These are phyloP conservation scores for Tulasnella sp. DNA, from an alignment of 768 basidiomycete species.

Conservation along the genomic window DNA sequence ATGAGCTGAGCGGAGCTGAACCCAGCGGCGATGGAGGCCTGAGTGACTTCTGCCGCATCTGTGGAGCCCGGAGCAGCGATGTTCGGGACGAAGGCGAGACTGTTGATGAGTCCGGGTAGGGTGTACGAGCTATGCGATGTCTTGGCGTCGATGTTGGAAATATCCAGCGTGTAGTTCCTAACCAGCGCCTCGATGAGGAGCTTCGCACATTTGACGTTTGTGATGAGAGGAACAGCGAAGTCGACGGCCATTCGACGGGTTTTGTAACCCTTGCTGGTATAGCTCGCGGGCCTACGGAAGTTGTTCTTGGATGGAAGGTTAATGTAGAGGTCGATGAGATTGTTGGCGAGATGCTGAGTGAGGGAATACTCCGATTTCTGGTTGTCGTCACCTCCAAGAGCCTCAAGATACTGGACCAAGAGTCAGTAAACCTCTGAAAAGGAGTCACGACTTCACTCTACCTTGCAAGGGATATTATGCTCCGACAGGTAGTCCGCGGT, in stretches of 20 bases:
- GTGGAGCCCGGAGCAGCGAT: conserved; percentile 53
- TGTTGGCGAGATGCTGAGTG: conserved; percentile 93
- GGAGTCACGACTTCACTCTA: conserved; percentile 37
- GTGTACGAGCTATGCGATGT: conserved; percentile 84
- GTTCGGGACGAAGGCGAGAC: conserved; percentile 79
- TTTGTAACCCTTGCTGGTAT: conserved; percentile 93
- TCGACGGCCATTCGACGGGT: conserved; percentile 99
- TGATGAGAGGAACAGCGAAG: conserved; percentile 94
- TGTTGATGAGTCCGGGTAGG: conserved; percentile 89
- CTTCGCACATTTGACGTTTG: conserved; percentile 98
- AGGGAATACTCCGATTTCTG: conserved; percentile 98
- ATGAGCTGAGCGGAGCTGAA: conserved; percentile 82
- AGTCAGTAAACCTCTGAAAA: not conserved
- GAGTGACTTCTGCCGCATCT: conserved; percentile 64
- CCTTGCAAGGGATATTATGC: conserved; percentile 95
- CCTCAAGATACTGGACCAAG: conserved; percentile 72
- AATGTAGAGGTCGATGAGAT: conserved; percentile 99
- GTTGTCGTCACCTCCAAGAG: conserved; percentile 56
- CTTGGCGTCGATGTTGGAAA: conserved; percentile 89
- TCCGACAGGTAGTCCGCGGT: conserved; percentile 98
- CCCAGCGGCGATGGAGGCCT: conserved; percentile 82
- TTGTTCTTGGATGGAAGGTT: conserved; percentile 98
- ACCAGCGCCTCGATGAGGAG: conserved; percentile 90
- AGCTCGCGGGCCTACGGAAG: conserved; percentile 94
- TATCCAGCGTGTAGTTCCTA: conserved; percentile 83